Conservation (phyloP, 2,329 filamentous ascomycete species). For the Pseudocercospora pini-densiflorae region DNA sequence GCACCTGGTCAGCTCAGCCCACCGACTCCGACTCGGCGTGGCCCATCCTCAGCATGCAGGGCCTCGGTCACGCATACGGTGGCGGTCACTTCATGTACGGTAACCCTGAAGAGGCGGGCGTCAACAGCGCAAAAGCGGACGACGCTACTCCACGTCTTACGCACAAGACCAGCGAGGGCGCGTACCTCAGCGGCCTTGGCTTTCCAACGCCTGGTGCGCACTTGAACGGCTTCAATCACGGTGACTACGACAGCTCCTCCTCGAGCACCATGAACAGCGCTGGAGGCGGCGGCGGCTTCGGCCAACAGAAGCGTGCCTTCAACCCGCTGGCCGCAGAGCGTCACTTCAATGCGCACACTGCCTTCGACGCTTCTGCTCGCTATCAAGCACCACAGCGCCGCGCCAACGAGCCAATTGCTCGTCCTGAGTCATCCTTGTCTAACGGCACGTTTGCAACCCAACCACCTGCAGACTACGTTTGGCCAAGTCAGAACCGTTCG, state of each 20-base stretch:
- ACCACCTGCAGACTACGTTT: neutral
- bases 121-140: neutral
- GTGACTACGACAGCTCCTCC: neutral
- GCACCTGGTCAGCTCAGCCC: neutral
- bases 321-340: neutral
- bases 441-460: conserved; percentile 18
- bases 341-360: neutral
- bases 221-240: neutral
- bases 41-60: conserved; percentile 3
- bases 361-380: neutral
- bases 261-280: conserved; percentile 1
- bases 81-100: neutral
- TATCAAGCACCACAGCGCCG: conserved; percentile 9
- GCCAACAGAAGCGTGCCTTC: neutral
- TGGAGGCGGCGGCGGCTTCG: neutral
- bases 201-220: neutral
- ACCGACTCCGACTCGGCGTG: neutral
- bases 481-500: neutral
- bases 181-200: neutral
- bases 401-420: conserved; percentile 2
- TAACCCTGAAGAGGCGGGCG: neutral
- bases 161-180: neutral
- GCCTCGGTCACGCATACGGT: neutral
- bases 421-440: conserved; percentile 10
- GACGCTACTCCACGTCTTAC: neutral